Percentiles rank a stretch among this genome's conserved stretches.
Conservation (phyloP, 257 asterid genomes). For the Knoxia roxburghii region DNA sequence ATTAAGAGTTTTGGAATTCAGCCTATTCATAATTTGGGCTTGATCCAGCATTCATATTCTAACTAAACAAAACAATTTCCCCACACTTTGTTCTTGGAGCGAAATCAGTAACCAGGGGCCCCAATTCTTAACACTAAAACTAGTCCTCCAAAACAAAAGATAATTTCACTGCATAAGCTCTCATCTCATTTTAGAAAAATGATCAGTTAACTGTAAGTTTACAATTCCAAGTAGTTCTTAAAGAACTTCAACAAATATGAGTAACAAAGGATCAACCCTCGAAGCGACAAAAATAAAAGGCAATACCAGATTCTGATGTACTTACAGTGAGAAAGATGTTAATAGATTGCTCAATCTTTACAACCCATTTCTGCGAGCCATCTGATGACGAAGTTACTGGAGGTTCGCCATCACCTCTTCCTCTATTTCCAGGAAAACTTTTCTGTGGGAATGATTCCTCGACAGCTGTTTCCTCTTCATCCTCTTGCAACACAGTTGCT, state of each 20-base stretch:
- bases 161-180: not conserved
- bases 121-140: not conserved
- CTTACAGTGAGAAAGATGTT: conserved; percentile 79
- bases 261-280: not conserved
- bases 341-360: conserved; percentile 83
- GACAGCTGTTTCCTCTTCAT: conserved; percentile 64
- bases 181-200: not conserved
- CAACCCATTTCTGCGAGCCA: conserved; percentile 55
- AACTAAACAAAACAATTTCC: not conserved
- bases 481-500: conserved; percentile 70
- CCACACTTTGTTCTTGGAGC: not conserved
- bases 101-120: not conserved
- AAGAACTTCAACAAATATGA: not conserved
- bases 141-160: not conserved
- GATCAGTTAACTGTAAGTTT: not conserved
- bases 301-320: not conserved
- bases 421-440: conserved; percentile 51
- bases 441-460: conserved; percentile 58
- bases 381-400: conserved; percentile 39
- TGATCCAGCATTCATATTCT: not conserved
- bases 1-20: not conserved
- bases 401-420: conserved; percentile 34
- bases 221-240: not conserved
- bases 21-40: not conserved
- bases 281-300: not conserved